These are phyloP conservation scores for Corchorus olitorius DNA, from an alignment of 345 rosid species.

Conservation along the genomic window DNA sequence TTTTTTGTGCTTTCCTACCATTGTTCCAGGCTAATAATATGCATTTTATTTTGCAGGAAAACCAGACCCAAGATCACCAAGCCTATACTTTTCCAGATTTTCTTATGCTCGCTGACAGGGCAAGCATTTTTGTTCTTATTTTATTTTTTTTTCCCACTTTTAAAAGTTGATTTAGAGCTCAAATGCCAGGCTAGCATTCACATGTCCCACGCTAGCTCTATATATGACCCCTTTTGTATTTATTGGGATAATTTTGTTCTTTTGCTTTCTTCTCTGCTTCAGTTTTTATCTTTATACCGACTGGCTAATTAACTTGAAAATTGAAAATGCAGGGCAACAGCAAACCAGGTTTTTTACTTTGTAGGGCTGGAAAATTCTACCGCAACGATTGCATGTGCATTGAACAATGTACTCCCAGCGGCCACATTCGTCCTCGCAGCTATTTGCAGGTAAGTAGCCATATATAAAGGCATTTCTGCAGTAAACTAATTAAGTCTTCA, in stretches of 20 bases:
- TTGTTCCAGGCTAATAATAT: neutral
- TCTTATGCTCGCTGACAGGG: conserved; percentile 92
- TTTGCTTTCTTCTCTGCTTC: neutral
- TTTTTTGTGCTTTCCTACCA: neutral
- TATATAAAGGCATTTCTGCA: neutral
- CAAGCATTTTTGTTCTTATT: conserved; percentile 21
- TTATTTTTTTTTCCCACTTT: neutral
- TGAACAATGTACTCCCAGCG: conserved; percentile 77
- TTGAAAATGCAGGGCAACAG: conserved; percentile 54
- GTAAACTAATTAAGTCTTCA: neutral
- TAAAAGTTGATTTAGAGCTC: neutral
- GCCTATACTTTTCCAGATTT: conserved; percentile 53
- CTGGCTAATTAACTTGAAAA: conserved; percentile 1
- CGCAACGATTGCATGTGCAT: conserved; percentile 85
- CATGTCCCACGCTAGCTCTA: neutral
- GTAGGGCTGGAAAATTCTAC: conserved; percentile 71
- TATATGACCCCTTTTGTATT: neutral
- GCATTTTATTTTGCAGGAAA: conserved; percentile 50
- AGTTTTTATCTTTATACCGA: neutral
- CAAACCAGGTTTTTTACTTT: conserved; percentile 81
- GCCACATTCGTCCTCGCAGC: conserved; percentile 78
- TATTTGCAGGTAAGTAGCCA: conserved; percentile 71
- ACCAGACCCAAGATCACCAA: conserved; percentile 71
- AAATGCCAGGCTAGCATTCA: neutral
- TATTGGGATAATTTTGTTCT: neutral